Percentiles rank a stretch among this genome's conserved stretches.
These are phyloP conservation scores for Histomonas meleagridis DNA, from an alignment of 208 protist genomes.

Conservation along the genomic window DNA sequence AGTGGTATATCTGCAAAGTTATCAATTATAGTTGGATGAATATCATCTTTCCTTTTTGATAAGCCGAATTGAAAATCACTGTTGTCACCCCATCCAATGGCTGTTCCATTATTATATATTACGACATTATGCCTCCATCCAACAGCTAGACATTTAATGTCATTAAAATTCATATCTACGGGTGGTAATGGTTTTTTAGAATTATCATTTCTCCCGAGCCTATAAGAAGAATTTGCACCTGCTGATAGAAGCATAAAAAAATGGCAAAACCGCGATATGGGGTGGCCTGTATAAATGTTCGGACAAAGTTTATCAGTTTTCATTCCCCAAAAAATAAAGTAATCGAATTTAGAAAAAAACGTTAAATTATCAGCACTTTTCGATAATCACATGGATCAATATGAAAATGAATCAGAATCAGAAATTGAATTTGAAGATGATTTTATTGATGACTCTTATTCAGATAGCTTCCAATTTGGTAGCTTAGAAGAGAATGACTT, in stretches of 20 bases:
- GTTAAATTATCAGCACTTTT: too few relatives aligned
- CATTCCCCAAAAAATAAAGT: too few relatives aligned
- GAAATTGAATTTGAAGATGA: conserved; percentile 32
- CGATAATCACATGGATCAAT: too few relatives aligned
- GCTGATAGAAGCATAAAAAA: too few relatives aligned
- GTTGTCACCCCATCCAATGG: not conserved
- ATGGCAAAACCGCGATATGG: too few relatives aligned
- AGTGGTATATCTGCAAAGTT: not conserved
- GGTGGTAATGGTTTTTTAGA: not conserved
- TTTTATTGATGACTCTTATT: conserved; percentile 21
- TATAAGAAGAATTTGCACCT: not conserved
- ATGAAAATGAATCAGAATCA: too few relatives aligned
- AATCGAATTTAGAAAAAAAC: too few relatives aligned
- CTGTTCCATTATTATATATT: not conserved
- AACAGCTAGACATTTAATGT: not conserved
- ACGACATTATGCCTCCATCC: conserved; percentile 13
- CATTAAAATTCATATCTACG: not conserved
- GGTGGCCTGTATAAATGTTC: too few relatives aligned
- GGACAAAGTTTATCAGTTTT: too few relatives aligned
- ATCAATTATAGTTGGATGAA: not conserved
- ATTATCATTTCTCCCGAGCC: not conserved
- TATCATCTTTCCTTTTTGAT: not conserved
- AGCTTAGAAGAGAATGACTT: too few relatives aligned
- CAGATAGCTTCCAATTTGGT: not conserved
- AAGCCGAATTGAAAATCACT: not conserved